Base-by-base conservation (phyloP, 169 alveolate genomes). In the Plasmodium gallinaceum region DNA sequence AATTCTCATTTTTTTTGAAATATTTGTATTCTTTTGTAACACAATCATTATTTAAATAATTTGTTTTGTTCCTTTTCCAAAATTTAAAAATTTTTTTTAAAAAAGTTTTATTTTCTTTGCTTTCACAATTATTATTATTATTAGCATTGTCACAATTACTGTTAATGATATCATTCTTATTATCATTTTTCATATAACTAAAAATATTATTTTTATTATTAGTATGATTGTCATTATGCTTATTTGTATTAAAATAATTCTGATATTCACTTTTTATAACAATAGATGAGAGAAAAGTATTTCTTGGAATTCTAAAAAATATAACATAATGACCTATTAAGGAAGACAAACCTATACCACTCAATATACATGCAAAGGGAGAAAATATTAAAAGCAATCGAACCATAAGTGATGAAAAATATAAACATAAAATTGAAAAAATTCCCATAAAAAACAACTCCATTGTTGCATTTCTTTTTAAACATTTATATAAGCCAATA, bases 391-490 rank as follows among this genome's bases (percentile, higher is more conserved):
- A 95, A 90, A 98, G 96, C 26, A 99, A 96, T 70, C 99, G 96
- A 66, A 99, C 97, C 99, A 99, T 99, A 24, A 98, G 99, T 39
- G 98, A 96, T 14, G 96, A 70, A 54, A 88, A 93, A 45, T 87
- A 93, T 51, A 88, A 69, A 46, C 92, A 46, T 24, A 90, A 37
- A 37, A 80, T 26, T 20, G 80, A 75, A 61, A 57, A 85, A 10
- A 73, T 75, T 5, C 88, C 92, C 26, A 93, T 60, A 32, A 88
- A 69, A 54, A 92, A 90, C 16, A 46, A 52, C 18, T 88, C 95
- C 7, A 65, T 26, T 5, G 57, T 48, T 68, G 91, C 62, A 10
- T 48, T 26, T 54, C 62, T 32, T 39, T 65, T 80, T 32, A 92
- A 78, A 46, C 94, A 92, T 9, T 58, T 39, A 58, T 73, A 92